Conservation (phyloP, 2,329 filamentous ascomycete species). For the Chrysoporthe puriensis region DNA sequence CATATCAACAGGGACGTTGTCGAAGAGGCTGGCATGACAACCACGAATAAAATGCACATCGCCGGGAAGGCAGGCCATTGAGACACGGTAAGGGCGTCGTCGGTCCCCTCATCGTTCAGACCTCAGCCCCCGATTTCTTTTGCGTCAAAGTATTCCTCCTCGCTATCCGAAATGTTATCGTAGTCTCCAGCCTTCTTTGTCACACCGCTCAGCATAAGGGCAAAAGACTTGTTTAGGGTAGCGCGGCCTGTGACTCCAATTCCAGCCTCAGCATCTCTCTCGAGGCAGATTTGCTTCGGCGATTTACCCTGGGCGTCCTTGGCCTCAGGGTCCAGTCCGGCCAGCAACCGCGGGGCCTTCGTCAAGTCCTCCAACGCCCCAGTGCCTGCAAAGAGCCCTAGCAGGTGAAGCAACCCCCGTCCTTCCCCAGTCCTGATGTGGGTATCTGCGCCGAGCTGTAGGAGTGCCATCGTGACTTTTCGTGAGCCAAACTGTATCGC, state of each 20-base stretch:
- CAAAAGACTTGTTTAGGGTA: not conserved
- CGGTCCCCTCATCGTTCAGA: not conserved
- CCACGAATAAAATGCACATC: not conserved
- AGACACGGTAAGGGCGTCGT: too few species aligned
- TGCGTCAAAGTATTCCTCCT: conserved; percentile 5
- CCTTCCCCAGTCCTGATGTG: not conserved
- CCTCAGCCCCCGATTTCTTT: not conserved
- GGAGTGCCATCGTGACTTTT: not conserved
- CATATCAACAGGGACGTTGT: too few species aligned
- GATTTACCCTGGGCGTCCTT: not conserved
- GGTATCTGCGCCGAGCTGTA: not conserved
- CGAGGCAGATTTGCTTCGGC: not conserved
- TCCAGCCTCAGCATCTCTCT: not conserved
- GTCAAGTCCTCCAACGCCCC: not conserved
- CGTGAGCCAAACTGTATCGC: not conserved
- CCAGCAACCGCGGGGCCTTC: not conserved
- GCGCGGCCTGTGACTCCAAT: not conserved
- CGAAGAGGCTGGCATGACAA: too few species aligned
- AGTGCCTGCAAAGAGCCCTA: not conserved
- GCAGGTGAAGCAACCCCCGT: not conserved
- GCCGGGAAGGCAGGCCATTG: not conserved
- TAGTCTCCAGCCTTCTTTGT: not conserved
- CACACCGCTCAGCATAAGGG: not conserved
- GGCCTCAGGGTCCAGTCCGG: not conserved
- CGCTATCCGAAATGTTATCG: not conserved